Percentiles rank a stretch among this genome's conserved stretches.
phyloP scores from a whole-genome alignment of 2,329 filamentous ascomycete species.

The Ophiocordyceps camponoti-saundersi region DNA sequence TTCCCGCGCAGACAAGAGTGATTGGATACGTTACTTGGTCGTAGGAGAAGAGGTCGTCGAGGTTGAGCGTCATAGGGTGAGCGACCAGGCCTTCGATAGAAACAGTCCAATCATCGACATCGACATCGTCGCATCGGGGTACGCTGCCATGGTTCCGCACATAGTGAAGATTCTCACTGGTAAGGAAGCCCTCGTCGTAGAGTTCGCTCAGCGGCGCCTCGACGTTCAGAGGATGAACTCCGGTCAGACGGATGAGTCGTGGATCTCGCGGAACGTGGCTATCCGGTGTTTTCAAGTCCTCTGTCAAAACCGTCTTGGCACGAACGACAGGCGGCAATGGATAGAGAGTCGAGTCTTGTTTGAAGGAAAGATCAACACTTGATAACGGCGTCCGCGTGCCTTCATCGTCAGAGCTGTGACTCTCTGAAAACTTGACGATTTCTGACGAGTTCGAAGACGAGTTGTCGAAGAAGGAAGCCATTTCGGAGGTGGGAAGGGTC shows the following conservation, averaged over 20 bases:
- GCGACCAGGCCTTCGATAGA: slow-evolving; percentile 72
- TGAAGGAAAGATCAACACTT: no score
- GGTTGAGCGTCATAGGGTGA: slow-evolving; percentile 52
- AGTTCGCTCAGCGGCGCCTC: slow-evolving; percentile 68
- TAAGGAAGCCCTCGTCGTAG: slow-evolving; percentile 70
- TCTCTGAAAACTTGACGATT: no score
- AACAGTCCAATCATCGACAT: slow-evolving; percentile 66
- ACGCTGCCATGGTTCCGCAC: slow-evolving; percentile 82
- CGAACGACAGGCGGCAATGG: no score
- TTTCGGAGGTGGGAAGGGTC: no score
- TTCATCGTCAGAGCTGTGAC: no score
- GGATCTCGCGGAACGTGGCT: slow-evolving; percentile 64
- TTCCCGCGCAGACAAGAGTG: slow-evolving; percentile 82
- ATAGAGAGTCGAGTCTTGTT: no score
- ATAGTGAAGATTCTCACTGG: slow-evolving; percentile 76
- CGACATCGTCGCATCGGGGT: slow-evolving; percentile 54
- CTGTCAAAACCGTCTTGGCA: slow-evolving; percentile 34
- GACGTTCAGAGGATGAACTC: slow-evolving; percentile 80
- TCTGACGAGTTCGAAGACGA: no score
- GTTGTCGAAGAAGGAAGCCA: no score
- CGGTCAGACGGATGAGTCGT: slow-evolving; percentile 70
- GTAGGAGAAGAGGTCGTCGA: slow-evolving; percentile 60
- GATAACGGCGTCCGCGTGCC: no score
- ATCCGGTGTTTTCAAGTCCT: slow-evolving; percentile 74
- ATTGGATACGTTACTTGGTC: slow-evolving; percentile 74